Evolutionary conservation across 208 protist genomes (phyloP), one percentile per base, ranked within the genome.

Genomic region (Leishmania braziliensis): DNA sequence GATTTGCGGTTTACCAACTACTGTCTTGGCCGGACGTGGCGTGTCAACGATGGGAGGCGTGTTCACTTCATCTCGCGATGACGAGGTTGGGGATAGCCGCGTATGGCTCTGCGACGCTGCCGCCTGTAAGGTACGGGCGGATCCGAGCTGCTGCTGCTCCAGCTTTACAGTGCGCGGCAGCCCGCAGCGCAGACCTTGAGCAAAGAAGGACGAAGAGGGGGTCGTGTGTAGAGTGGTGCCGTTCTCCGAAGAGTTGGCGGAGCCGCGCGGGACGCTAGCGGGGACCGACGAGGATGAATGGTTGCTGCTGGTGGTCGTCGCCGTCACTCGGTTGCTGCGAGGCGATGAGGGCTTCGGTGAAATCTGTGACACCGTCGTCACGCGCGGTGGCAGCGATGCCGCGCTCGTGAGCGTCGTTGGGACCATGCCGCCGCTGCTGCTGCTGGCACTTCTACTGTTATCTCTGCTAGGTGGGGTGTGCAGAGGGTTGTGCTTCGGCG

Each of bases 111-210:
- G 46, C 23, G 69, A 51, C 33, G 26, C 39, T n/a, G 2, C 43
- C 66, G 43, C 16, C 66, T 18, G 66, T n/a, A 26, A 71, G 16
- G 2, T 14, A 18, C n/a, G 43, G 39, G 68, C 18, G 12, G 56
- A 73, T 33, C 6, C 48, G 58, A 39, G 43, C n/a, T 75, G 73
- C 73, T 77, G 73, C 73, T 3, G 12, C 71, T 63, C 51, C 33
- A 56, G 16, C 43, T 53, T 60, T 62, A 73, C 33, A 43, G 75
- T 65, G 50, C 56, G 76, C 9, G 75, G 81, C 6, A 80, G 74
- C 50, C 66, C 33, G 12, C 46, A 54, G 51, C 75, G 81, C 29
- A 58, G 50, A 9, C 68, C 81, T 54, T 84, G 81, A 36, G 70
- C 54, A 6, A 76, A 62, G 14, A 77, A 60, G 69, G 69, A 51